Base-by-base conservation (phyloP, 2,329 filamentous ascomycete genomes). In the Penicillium sp. region DNA sequence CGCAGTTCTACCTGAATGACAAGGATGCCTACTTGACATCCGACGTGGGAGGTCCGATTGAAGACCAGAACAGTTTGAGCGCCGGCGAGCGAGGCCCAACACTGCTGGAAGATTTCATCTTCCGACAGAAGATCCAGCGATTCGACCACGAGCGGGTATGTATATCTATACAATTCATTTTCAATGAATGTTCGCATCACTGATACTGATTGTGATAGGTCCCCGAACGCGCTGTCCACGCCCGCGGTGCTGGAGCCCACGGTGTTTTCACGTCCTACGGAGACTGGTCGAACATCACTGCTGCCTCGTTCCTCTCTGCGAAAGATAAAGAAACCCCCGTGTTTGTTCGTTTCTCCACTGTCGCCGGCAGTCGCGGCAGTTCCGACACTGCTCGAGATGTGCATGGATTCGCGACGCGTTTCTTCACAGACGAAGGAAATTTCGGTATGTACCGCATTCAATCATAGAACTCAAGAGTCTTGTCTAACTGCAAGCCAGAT, bases 341-440 rank as follows among this genome's bases (percentile, higher is more conserved):
- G 0, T 85, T 85, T 52, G 68, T 81, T n/a, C 79, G 83, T 11
- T 84, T 86, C 58, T 86, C 82, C 0, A 86, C 82, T 1, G 84
- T 88, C 7, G 77, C 80, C 13, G 81, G 81, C 2, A 81, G 75
- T 22, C 71, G 77, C 10, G 84, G 83, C 18, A 83, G 79, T 50
- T 74, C 79, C 2, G 83, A 87, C 51, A 81, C 80, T 0, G 80
- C 74, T 5, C 74, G 84, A 23, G 83, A 87, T 66, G 80, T 85
- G 0, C 82, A 83, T 45, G 83, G 83, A 1, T 86, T 85, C 51
- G 82, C 83, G 2, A 75, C 71, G 33, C 72, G 74, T 39, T 80
- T 83, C 50, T 85, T 85, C 52, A 85, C 82, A 0, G 79, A 84
- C 26, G 80, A 84, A 50, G 82, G 82, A 16, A 86, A 85, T 58